phyloP scores from a whole-genome alignment of 352 stramenopile genomes.

The Pythium sp. region DNA sequence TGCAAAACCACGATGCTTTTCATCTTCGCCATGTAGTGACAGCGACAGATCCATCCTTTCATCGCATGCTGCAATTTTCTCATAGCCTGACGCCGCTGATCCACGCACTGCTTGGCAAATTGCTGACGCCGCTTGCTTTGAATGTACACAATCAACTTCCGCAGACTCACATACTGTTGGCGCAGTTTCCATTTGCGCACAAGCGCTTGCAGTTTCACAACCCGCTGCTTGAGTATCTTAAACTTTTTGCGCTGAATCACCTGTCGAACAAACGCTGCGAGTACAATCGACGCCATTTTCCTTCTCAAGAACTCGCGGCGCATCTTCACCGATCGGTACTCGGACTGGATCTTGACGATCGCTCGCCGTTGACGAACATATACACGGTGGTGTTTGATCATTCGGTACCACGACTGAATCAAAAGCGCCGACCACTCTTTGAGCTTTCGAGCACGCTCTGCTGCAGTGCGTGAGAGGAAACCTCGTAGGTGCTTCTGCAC shows the following conservation, averaged over 20 bases:
- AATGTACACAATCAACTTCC: slow-evolving; percentile 28
- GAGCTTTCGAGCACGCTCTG: slow-evolving; percentile 57
- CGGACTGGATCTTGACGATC: slow-evolving; percentile 44
- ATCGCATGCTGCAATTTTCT: slow-evolving; percentile 45
- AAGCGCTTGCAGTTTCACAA: slow-evolving; percentile 67
- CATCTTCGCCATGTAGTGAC: slow-evolving; percentile 37
- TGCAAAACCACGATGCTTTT: slow-evolving; percentile 34
- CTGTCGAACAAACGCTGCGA: slow-evolving; percentile 70
- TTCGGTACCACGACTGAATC: slow-evolving; percentile 62
- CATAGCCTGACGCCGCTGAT: slow-evolving; percentile 31
- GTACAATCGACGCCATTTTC: slow-evolving; percentile 54
- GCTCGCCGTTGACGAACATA: slow-evolving; percentile 30
- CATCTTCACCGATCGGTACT: slow-evolving; percentile 34
- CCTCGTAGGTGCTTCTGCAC: slow-evolving; percentile 49
- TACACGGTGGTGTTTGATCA: slow-evolving; percentile 31
- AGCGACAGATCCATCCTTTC: slow-evolving; percentile 44
- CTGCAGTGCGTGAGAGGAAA: slow-evolving; percentile 59
- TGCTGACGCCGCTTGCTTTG: slow-evolving; percentile 49
- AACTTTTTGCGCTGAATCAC: slow-evolving; percentile 64
- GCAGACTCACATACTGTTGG: slow-evolving; percentile 27
- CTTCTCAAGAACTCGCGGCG: slow-evolving; percentile 45
- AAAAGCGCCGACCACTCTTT: slow-evolving; percentile 30
- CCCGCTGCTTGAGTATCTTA: slow-evolving; percentile 48
- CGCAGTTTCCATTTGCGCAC: slow-evolving; percentile 44
- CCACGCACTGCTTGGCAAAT: slow-evolving; percentile 21